Base-by-base conservation (phyloP, 73 alveolate genomes). In the Paramecium sonneborni region DNA sequence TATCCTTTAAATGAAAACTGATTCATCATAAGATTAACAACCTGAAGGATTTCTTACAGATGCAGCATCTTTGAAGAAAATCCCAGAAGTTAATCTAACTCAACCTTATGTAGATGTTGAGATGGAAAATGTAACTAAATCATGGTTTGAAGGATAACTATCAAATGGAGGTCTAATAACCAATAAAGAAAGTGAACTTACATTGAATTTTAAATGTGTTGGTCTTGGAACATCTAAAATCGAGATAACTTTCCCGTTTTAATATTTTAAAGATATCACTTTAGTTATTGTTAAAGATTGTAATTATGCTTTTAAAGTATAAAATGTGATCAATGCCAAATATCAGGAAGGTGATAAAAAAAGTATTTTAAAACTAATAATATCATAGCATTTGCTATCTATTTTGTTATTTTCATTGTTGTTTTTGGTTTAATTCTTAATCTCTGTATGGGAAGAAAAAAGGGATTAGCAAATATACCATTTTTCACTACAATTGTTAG, bases 71-170 rank as follows among this genome's bases (percentile, higher is more conserved):
- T 37, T 74, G 35, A 74, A 74, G 32, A 23, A 28, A 39, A 74
- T 74, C n/a, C 87, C 87, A 34, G 87, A 34, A 4, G 87, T 74
- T 0, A 74, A 74, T 74, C 18, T 74, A 5, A 37, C 87, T 9
- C 37, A 37, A 34, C 87, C 87, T 15, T 74, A 74, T 74, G 87
- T 74, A 12, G 87, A 74, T n/a, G 38, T 39, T 7, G 87, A 74
- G 34, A 62, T 62, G 84, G 87, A 74, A 23, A 74, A 74, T 12
- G 58, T 74, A 15, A 39, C 87, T 23, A 39, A 34, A 37, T 32
- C 87, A n/a, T 74, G 87, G 87, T 74, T 74, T 34, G 87, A 74
- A 18, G 87, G 87, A 35, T 20, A 34, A 28, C 38, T 74, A n/a
- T 28, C 87, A 14, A 37, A 74, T 37, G 87, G 87, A 1, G 87